Percentiles rank a stretch among this genome's conserved stretches.
Evolutionary conservation across 2,329 filamentous ascomycete species (phyloP).

Genomic region (Claviceps sp.): DNA sequence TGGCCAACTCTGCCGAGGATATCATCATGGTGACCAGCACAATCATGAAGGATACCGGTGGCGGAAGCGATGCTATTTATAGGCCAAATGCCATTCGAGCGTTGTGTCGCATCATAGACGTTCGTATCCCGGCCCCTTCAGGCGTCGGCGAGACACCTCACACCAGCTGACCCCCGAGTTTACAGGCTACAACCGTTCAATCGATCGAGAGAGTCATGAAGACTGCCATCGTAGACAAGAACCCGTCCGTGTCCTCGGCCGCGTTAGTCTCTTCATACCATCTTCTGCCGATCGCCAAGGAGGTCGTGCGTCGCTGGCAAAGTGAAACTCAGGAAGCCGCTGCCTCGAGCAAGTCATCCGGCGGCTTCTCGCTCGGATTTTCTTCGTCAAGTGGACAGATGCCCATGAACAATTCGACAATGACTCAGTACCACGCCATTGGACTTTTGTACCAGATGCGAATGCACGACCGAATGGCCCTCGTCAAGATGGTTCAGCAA

Average conservation of each 20-base stretch:
- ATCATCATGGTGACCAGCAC: conserved; percentile 99
- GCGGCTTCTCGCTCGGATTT: conserved; percentile 85
- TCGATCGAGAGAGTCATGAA: conserved; percentile 98
- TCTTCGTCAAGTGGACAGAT: conserved; percentile 63
- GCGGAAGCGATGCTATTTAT: conserved; percentile 86
- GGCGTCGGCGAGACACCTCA: neutral
- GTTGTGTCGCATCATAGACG: conserved; percentile 92
- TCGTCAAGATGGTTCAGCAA: conserved; percentile 99
- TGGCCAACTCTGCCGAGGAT: conserved; percentile 89
- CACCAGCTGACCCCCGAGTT: neutral
- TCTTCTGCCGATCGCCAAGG: conserved; percentile 85
- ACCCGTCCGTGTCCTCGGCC: conserved; percentile 89
- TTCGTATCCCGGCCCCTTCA: conserved; percentile 29
- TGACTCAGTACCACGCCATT: conserved; percentile 98
- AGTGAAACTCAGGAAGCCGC: conserved; percentile 97
- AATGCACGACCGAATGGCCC: conserved; percentile 89
- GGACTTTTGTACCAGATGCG: conserved; percentile 96
- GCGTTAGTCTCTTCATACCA: conserved; percentile 96
- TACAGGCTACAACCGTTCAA: conserved; percentile 80
- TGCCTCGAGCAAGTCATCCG: conserved; percentile 73
- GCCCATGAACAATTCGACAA: conserved; percentile 84
- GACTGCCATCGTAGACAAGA: conserved; percentile 98
- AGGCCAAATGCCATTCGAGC: conserved; percentile 92
- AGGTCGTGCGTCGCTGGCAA: conserved; percentile 95
- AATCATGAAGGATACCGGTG: conserved; percentile 98